A percentile compares a stretch with the other conserved stretches of the same genome.
Conservation (phyloP, 2,329 filamentous ascomycete species). For the Talaromyces funiculosus region DNA sequence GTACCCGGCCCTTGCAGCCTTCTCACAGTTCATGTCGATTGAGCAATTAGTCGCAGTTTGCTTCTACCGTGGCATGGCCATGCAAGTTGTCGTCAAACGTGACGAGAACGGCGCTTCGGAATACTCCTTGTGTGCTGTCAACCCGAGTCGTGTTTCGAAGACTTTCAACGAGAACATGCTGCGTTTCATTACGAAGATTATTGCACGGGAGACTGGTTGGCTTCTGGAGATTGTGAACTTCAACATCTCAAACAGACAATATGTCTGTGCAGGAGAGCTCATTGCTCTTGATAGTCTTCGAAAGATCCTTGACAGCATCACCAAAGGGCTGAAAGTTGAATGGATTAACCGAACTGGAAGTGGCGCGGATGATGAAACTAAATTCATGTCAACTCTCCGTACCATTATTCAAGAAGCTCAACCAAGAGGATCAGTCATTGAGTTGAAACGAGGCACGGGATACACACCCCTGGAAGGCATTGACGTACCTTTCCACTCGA, state of each 20-base stretch:
- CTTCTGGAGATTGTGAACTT: slow-evolving; percentile 98
- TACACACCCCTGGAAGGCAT: slow-evolving; percentile 96
- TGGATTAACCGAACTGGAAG: background rate
- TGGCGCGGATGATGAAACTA: background rate
- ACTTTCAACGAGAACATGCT: slow-evolving; percentile 36
- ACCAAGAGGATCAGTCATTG: slow-evolving; percentile 78
- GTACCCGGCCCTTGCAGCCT: slow-evolving; percentile 91
- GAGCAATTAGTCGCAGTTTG: slow-evolving; percentile 96
- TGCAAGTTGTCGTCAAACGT: slow-evolving; percentile 98
- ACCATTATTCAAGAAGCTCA: background rate
- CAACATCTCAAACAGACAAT: slow-evolving; percentile 65
- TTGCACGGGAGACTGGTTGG: slow-evolving; percentile 88
- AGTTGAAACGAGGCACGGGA: slow-evolving; percentile 89
- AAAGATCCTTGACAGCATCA: background rate
- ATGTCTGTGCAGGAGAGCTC: slow-evolving; percentile 60
- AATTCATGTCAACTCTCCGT: background rate
- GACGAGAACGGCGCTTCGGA: slow-evolving; percentile 89
- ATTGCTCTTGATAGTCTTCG: background rate
- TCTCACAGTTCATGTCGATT: slow-evolving; percentile 99
- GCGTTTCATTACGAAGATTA: slow-evolving; percentile 88
- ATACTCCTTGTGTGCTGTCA: slow-evolving; percentile 99
- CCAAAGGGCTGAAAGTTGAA: background rate
- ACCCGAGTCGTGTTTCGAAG: slow-evolving; percentile 98
- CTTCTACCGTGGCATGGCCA: slow-evolving; percentile 97
- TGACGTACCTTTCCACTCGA: slow-evolving; percentile 98